Conservation (phyloP, 2,329 filamentous ascomycete genomes). For the Chaetomium sp. region DNA sequence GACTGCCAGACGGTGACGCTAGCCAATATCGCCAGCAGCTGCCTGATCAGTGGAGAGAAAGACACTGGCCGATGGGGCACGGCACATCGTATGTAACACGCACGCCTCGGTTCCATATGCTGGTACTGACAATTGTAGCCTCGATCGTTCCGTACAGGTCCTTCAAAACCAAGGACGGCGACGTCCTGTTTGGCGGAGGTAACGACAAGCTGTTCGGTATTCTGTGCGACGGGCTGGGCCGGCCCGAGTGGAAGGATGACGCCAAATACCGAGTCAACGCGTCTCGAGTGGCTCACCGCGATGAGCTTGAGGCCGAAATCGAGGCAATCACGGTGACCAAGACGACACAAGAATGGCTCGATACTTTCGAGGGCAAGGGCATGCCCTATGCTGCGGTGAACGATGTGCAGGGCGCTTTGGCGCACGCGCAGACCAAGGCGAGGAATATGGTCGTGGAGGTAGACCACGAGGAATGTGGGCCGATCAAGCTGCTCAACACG, state of each 20-base stretch:
- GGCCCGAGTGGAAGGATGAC: slow-evolving; percentile 62
- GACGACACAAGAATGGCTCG: slow-evolving; percentile 87
- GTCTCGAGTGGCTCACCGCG: slow-evolving; percentile 68
- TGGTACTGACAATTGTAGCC: slow-evolving; percentile 54
- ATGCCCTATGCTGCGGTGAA: slow-evolving; percentile 94
- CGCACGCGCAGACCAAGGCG: slow-evolving; percentile 81
- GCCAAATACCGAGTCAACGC: slow-evolving; percentile 63
- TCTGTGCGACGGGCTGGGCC: slow-evolving; percentile 61
- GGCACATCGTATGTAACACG: slow-evolving; percentile 72
- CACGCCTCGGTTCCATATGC: not conserved
- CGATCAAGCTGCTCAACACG: slow-evolving; percentile 87
- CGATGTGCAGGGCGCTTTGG: slow-evolving; percentile 81
- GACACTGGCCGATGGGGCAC: slow-evolving; percentile 94
- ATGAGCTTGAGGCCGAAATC: slow-evolving; percentile 75
- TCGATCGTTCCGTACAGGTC: slow-evolving; percentile 95
- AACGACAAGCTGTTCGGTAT: slow-evolving; percentile 70
- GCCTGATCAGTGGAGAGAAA: slow-evolving; percentile 81
- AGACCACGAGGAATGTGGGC: slow-evolving; percentile 79
- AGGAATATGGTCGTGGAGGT: slow-evolving; percentile 89
- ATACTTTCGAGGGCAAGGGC: slow-evolving; percentile 82
- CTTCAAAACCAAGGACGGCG: slow-evolving; percentile 73
- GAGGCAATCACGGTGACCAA: slow-evolving; percentile 72
- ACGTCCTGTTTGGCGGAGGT: slow-evolving; percentile 70
- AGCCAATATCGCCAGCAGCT: slow-evolving; percentile 93
- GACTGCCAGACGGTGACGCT: slow-evolving; percentile 95